These are phyloP conservation scores for Paspalum vaginatum DNA, from an alignment of 176 grass and related monocot species.

Conservation along the genomic window DNA sequence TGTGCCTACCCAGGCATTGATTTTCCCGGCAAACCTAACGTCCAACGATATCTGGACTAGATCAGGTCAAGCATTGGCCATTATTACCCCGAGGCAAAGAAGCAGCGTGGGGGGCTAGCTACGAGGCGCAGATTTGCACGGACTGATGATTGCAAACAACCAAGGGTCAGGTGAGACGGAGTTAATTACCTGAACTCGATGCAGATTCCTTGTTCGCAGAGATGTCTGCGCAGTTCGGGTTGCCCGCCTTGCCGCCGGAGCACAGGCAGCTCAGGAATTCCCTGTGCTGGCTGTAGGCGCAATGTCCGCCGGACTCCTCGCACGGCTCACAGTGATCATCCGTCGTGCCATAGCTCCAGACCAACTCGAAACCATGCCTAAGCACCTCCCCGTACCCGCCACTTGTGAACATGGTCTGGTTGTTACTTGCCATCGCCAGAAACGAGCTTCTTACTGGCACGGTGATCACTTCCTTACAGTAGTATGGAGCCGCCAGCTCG, in stretches of 20 bases:
- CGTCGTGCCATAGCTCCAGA: not conserved
- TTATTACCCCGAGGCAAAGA: not conserved
- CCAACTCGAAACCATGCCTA: slow-evolving; percentile 21
- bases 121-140: not conserved
- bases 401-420: accelerated
- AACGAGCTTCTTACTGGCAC: not conserved
- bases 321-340: accelerated
- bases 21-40: not conserved
- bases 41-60: not conserved
- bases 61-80: not conserved
- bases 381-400: not conserved
- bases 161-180: not conserved
- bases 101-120: not conserved
- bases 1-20: slow-evolving; percentile 7
- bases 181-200: slow-evolving; percentile 1
- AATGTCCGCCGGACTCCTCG: not conserved
- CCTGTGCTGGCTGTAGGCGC: not conserved
- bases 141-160: not conserved
- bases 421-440: accelerated
- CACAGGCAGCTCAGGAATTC: slow-evolving; percentile 40
- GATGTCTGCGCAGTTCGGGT: not conserved
- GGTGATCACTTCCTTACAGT: accelerated
- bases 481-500: not conserved
- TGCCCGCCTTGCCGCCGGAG: not conserved
- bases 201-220: too few relatives aligned